Conservation (phyloP, 768 basidiomycete species). For the Polyporus arcularius region DNA sequence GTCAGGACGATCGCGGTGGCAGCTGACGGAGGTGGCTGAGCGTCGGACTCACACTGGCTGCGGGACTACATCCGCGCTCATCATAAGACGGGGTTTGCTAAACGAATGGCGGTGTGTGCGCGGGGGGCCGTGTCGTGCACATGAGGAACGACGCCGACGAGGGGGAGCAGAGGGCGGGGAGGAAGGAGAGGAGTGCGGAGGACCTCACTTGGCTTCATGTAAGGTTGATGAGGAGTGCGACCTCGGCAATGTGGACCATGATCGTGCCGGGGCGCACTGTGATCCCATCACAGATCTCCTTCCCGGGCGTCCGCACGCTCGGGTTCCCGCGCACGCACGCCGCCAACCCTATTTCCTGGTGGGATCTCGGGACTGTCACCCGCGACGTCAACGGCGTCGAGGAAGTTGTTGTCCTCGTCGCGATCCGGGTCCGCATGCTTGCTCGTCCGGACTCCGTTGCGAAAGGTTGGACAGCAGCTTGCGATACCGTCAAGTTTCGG, state of each 20-base stretch:
- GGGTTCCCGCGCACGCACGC: background rate
- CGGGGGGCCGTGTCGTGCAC: background rate
- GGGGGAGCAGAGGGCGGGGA: background rate
- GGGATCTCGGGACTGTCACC: background rate
- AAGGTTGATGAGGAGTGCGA: background rate
- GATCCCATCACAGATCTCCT: background rate
- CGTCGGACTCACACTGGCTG: constrained; percentile 11
- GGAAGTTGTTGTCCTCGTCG: background rate
- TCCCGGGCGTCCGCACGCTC: background rate
- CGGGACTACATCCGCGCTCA: constrained; percentile 16
- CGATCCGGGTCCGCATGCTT: too few relatives aligned
- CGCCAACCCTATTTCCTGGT: background rate
- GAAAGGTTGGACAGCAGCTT: too few relatives aligned
- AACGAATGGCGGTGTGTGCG: background rate
- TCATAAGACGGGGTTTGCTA: constrained; percentile 6
- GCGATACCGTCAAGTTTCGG: too few relatives aligned
- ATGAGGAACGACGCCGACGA: background rate
- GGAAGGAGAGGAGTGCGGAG: background rate
- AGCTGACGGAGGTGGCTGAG: background rate
- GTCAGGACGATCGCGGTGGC: background rate
- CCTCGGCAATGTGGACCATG: background rate
- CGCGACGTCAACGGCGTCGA: background rate
- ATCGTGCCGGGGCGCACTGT: background rate
- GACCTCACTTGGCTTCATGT: background rate
- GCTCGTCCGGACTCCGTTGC: too few relatives aligned